These are phyloP conservation scores for Neurospora sp. DNA, from an alignment of 495 filamentous ascomycete genomes.

Conservation along the genomic window DNA sequence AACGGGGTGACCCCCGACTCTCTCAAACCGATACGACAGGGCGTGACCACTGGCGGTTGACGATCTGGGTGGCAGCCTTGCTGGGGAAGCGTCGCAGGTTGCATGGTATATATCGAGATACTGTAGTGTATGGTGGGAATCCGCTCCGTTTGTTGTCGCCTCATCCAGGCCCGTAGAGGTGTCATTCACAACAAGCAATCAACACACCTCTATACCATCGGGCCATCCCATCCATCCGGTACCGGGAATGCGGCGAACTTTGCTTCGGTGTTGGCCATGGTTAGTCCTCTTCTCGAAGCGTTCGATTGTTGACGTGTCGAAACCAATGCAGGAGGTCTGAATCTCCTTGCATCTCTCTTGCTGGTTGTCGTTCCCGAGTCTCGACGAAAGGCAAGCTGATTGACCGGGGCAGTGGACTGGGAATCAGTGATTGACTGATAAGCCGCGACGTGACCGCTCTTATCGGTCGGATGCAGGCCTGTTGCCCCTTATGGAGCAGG, in stretches of 20 bases:
- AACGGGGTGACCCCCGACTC: not conserved
- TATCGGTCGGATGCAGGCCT: conserved; percentile 7
- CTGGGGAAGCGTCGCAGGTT: not conserved
- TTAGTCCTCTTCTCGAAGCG: not conserved
- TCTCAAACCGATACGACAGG: not conserved
- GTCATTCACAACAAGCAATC: not conserved
- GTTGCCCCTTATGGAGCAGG: conserved; percentile 12
- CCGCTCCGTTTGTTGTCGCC: not conserved
- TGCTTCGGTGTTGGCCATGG: not conserved
- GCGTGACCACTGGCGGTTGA: not conserved
- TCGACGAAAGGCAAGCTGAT: not conserved
- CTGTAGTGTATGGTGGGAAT: not conserved
- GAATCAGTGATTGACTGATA: not conserved
- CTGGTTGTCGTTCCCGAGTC: not conserved
- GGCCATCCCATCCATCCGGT: not conserved
- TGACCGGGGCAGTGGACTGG: not conserved
- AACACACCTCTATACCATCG: not conserved
- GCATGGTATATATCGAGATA: not conserved
- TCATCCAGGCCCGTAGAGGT: not conserved
- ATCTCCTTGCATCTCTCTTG: not conserved
- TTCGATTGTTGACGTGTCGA: not conserved
- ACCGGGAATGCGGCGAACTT: not conserved
- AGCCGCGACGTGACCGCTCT: conserved; percentile 1
- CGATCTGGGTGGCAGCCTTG: not conserved
- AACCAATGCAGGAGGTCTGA: not conserved